phyloP scores from a whole-genome alignment of 1,284 basidiomycete species.

The Papiliotrema fonsecae region DNA sequence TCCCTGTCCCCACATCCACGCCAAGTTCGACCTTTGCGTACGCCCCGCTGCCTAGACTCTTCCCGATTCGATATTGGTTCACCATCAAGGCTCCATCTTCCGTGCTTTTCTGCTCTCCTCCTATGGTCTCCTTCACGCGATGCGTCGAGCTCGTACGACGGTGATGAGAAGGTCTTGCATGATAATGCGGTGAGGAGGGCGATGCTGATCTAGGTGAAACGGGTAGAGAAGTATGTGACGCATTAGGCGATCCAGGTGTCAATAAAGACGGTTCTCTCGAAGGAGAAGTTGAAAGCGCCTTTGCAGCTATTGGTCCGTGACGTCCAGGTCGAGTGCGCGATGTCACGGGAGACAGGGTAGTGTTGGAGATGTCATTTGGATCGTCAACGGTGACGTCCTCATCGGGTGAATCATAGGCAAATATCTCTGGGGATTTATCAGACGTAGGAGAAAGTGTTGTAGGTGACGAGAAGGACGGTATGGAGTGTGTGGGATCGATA shows the following conservation, averaged over 20 bases:
- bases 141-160: slow-evolving; percentile 39
- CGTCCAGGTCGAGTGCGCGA: neutral
- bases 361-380: neutral
- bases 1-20: slow-evolving; percentile 44
- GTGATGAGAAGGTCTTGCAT: slow-evolving; percentile 19
- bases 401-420: slow-evolving; percentile 3
- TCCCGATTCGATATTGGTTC: slow-evolving; percentile 48
- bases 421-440: neutral
- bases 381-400: neutral
- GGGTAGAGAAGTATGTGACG: neutral
- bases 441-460: neutral
- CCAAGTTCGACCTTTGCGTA: slow-evolving; percentile 47
- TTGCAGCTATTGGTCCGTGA: slow-evolving; percentile 1
- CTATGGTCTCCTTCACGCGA: slow-evolving; percentile 44
- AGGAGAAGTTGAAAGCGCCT: slow-evolving; percentile 1
- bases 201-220: slow-evolving; percentile 11
- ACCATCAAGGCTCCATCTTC: slow-evolving; percentile 43
- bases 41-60: slow-evolving; percentile 44
- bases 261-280: neutral
- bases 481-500: slow-evolving; percentile 1
- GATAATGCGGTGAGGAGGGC: slow-evolving; percentile 22
- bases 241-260: neutral
- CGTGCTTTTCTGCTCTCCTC: slow-evolving; percentile 36
- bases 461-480: neutral
- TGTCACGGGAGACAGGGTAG: neutral